Base-by-base conservation (phyloP, 2,329 filamentous ascomycete species). In the Remersonia thermophila region DNA sequence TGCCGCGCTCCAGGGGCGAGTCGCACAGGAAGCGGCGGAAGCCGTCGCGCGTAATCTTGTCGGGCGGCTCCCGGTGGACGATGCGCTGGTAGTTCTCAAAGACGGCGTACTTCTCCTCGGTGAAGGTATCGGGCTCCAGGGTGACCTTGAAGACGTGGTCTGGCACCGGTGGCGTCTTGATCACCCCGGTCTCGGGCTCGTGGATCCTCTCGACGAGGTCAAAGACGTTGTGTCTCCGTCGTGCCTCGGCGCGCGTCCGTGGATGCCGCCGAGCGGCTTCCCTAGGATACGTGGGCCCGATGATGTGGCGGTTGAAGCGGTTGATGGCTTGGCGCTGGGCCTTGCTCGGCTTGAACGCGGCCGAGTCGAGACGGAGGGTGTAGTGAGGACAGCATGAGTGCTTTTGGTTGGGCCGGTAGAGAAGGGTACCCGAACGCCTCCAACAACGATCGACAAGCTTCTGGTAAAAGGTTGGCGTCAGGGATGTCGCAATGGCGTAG, bases 351-450 rank as follows among this genome's bases (percentile, higher is more conserved):
- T 71, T 76, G 58, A 82, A 83, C 27, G 66, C 60, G 32, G 63
- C 56, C 16, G 75, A 73, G 49, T 84, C 80, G 14, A 87, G 65
- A 32, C 82, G 75, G 36, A 91, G 77, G 1, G 82, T 86, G 55
- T 89, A 96, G 53, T 95, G 86, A 30, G 87, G 86, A 56, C 91
- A 98, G 52, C 91, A 98, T 43, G 85, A 83, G 38, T 77, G 68
- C 40, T 71, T 70, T 50, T 84, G 77, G 56, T 91, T 80, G 11
- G 83, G 83, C 42, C 83, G 76, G 58, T 91, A 91, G 33, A 91
- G 63, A 7, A 85, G 63, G 18, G 62, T 73, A 12, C 72, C 77
- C 27, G 77, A 86, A 44, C 82, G 71, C 55, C 83, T 78, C 82
- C 82, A 91, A 43, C 78, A 82, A 45, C 80, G 73, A 55, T 86